phyloP scores from a whole-genome alignment of 352 stramenopile species.

The Elongisporangium prolatum region DNA sequence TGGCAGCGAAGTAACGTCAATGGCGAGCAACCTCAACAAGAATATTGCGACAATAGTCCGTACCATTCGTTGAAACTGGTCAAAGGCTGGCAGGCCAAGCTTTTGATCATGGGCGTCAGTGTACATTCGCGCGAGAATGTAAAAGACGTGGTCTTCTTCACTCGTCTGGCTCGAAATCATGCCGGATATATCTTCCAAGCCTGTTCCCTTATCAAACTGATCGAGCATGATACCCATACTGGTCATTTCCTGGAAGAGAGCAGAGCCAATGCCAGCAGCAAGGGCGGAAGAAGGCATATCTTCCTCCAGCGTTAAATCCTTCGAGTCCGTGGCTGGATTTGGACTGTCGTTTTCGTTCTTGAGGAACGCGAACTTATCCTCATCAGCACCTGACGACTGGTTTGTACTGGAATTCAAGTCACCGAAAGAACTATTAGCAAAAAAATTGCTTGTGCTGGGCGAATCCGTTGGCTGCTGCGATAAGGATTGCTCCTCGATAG shows the following conservation, averaged over 20 bases:
- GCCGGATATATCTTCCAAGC: conserved; percentile 39
- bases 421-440: not conserved
- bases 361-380: conserved; percentile 29
- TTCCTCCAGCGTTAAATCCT: conserved; percentile 13
- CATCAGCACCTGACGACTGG: not conserved
- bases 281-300: conserved; percentile 11
- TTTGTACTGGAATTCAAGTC: not conserved
- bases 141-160: conserved; percentile 77
- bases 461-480: conserved; percentile 3
- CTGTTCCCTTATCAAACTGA: conserved; percentile 40
- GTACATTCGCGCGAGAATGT: conserved; percentile 79
- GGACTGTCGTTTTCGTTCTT: conserved; percentile 27
- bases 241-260: conserved; percentile 70
- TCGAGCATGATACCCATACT: conserved; percentile 73
- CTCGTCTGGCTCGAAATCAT: conserved; percentile 17
- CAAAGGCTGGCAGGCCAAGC: conserved; percentile 75
- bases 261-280: conserved; percentile 31
- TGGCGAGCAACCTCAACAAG: conserved; percentile 3
- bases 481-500: not conserved
- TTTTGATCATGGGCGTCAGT: conserved; percentile 60
- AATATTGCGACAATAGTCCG: conserved; percentile 14
- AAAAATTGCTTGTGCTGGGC: conserved; percentile 4
- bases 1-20: not conserved
- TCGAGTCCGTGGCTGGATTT: conserved; percentile 20
- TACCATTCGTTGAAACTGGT: conserved; percentile 82